Evolutionary conservation across 73 alveolate genomes (phyloP).

Genomic region (Vitrella brassicaformis): DNA sequence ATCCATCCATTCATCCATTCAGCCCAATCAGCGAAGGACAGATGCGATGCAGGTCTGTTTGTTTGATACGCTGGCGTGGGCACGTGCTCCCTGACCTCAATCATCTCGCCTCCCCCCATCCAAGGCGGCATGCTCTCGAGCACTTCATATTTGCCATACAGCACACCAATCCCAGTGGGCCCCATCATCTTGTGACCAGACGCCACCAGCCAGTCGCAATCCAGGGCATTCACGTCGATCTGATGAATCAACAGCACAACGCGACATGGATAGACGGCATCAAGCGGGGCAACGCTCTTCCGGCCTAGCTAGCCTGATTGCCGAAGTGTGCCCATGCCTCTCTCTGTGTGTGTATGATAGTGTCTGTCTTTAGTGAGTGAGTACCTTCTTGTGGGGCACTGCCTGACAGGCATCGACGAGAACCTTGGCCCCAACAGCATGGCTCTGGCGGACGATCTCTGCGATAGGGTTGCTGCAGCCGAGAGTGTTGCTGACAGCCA

Average conservation of each 20-base stretch:
- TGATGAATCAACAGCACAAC: too few relatives aligned
- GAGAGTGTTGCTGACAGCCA: constrained; percentile 17
- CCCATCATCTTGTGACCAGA: constrained; percentile 33
- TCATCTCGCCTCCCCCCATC: constrained; percentile 39
- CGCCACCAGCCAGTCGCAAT: background rate
- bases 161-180: constrained; percentile 32
- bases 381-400: constrained; percentile 29
- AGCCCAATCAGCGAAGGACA: background rate
- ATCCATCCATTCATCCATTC: background rate
- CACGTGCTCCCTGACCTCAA: constrained; percentile 2
- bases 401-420: constrained; percentile 25
- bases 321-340: too few relatives aligned
- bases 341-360: too few relatives aligned
- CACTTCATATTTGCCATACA: constrained; percentile 22
- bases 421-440: constrained; percentile 34
- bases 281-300: too few relatives aligned
- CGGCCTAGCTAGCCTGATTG: too few relatives aligned
- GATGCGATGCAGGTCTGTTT: background rate
- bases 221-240: background rate
- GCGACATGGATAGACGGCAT: too few relatives aligned
- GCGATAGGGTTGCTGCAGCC: constrained; percentile 31
- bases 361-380: too few relatives aligned
- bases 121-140: constrained; percentile 36
- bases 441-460: constrained; percentile 19
- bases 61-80: background rate